Evolutionary conservation across 495 filamentous ascomycete species (phyloP), one percentile per base, ranked within the genome.

Genomic region (Penicillium paxilli): DNA sequence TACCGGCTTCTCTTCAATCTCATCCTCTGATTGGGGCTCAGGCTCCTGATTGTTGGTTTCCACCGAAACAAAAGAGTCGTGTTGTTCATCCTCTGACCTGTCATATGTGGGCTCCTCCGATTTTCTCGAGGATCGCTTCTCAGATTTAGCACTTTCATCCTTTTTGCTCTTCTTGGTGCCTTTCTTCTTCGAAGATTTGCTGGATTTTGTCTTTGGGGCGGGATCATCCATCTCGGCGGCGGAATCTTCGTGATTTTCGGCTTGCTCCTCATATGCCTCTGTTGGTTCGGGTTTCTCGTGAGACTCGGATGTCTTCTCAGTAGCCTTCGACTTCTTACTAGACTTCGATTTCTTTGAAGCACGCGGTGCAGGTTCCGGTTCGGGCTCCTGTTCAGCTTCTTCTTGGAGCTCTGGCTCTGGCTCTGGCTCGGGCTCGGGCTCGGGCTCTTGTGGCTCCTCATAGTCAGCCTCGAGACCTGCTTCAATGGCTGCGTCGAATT

Each of bases 401-500:
- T 42, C 4, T 40, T n/a, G n/a, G 14, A 46, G 47, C 30, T 44
- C 44, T 12, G 32, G 48, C 20, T 42, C 40, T 20, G 2, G 38
- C 11, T 44, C 54, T 1, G 30, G 28, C 14, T 51, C 42, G 4
- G 40, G 5, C 26, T 51, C 37, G 5, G 30, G 22, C 16, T 58
- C 54, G 2, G 47, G 57, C 46, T 51, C 50, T 10, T 50, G 38
- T 23, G 47, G 35, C n/a, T 68, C 54, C 6, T 52, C 47, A 10
- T 47, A 22, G 21, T 64, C 59, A 47, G 40, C 54, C 41, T 74
- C 86, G 16, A 89, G 78, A 38, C 88, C 88, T 17, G 83, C 83
- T 57, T 86, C 81, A 2, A 91, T 73, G 25, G 80, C 83, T 21
- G 81, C 79, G n/a, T 91, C 84, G 26, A 90, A 76, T 47, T 89